Evolutionary conservation across 2,329 filamentous ascomycete species (phyloP).

Genomic region (Aulographum hederae): DNA sequence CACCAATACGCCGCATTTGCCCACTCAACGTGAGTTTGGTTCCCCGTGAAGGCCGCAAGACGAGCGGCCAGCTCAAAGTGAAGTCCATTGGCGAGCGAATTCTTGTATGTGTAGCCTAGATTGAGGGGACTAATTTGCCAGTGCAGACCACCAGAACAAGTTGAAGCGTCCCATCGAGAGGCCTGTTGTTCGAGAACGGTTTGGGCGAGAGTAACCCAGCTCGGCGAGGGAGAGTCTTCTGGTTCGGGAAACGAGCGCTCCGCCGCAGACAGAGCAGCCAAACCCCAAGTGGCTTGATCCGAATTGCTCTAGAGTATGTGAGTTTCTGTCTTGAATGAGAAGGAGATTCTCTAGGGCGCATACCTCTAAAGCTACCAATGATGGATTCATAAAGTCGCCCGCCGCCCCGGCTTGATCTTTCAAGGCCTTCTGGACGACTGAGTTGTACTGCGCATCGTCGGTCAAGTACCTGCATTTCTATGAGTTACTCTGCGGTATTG

Average conservation of each 20-base stretch:
- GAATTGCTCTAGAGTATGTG: too few relatives aligned
- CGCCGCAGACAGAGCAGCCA: conserved; percentile 49
- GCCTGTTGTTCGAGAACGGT: conserved; percentile 22
- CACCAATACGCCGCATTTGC: conserved; percentile 21
- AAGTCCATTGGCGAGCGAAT: conserved; percentile 30
- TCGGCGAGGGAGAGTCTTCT: conserved; percentile 15
- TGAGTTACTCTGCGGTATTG: too few relatives aligned
- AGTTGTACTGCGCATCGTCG: conserved; percentile 22
- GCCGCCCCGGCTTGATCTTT: conserved; percentile 21
- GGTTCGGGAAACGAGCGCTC: conserved; percentile 49
- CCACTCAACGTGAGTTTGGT: conserved; percentile 46
- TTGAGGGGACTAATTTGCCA: conserved; percentile 28
- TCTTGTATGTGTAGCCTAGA: conserved; percentile 24
- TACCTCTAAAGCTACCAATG: too few relatives aligned
- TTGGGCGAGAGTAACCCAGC: conserved; percentile 12
- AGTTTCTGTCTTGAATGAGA: too few relatives aligned
- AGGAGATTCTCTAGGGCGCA: too few relatives aligned
- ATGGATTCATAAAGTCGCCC: conserved; percentile 25
- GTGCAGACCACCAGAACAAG: conserved; percentile 20
- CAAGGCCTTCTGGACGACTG: conserved; percentile 23
- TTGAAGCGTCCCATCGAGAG: conserved; percentile 16
- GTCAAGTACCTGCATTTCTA: conserved; percentile 26
- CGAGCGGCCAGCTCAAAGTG: conserved; percentile 30
- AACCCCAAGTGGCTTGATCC: conserved; percentile 58
- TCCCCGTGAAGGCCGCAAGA: conserved; percentile 17